Base-by-base conservation (phyloP, 139 green algal genomes). In the Asterochloris sp. region DNA sequence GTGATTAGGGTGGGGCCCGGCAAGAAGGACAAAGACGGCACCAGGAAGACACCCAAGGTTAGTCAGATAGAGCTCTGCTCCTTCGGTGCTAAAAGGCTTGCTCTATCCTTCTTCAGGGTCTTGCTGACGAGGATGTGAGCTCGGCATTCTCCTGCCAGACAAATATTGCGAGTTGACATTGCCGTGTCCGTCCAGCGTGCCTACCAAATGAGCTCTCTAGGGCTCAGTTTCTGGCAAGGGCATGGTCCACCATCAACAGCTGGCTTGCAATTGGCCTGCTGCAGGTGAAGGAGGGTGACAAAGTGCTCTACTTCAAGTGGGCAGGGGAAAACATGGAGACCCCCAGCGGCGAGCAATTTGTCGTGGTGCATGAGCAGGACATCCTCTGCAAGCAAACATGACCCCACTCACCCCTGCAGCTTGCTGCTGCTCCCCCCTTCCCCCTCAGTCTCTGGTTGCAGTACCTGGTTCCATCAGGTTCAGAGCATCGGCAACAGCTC, bases 261-360 rank as follows among this genome's bases (percentile, higher is more conserved):
- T 54, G 38, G 38, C 6, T 54, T 47, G 6, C 74, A 66, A 62
- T 62, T 64, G 0, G 38, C 69, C 0, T 77, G 60, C 12, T 83
- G 71, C 62, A 85, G 67, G 74, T 88, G 0, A 79, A 84, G 81
- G 80, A 85, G 75, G 92, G 92, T 26, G 87, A 94, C 61, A 82
- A 83, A 62, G 89, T 98, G n/a, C 81, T 98, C 63, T 96, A 94
- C 82, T 98, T 98, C 91, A 97, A 97, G 88, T 98, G 94, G 61
- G 95, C 95, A 4, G 96, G 96, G 27, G 95, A 98, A 81, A 84
- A 89, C 79, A 97, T 99, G 93, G 90, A 97, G 85, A 97, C 93
- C 0, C 90, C 91, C 17, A 79, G 83, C 15, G 95, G 95, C 15
- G 86, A 88, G 19, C 92, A 95, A 87, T 99, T 91, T 82, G 89